phyloP scores from a whole-genome alignment of 2,329 filamentous ascomycete species.

The Colletotrichum somersetense region DNA sequence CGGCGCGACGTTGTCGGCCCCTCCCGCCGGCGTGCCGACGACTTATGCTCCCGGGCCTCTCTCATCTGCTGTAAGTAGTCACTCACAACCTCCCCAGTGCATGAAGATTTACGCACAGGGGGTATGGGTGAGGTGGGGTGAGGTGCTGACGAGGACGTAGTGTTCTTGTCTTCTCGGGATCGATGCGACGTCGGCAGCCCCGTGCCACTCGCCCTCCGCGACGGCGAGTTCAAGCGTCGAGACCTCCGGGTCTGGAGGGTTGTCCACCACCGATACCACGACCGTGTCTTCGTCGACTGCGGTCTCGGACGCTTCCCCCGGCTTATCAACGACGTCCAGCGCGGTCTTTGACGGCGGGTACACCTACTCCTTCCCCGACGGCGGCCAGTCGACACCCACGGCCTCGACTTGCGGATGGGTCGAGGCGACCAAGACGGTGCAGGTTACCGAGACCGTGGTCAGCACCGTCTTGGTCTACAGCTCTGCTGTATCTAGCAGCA shows the following conservation, averaged over 20 bases:
- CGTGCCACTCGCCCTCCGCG: not conserved
- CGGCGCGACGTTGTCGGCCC: not conserved
- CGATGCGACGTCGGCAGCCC: not conserved
- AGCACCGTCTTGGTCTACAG: conserved; percentile 18
- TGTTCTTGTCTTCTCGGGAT: conserved; percentile 35
- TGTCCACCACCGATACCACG: too few species aligned
- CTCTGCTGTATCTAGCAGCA: not conserved
- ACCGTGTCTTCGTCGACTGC: not conserved
- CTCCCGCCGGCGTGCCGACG: conserved; percentile 17
- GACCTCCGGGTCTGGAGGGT: not conserved
- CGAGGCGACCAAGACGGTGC: conserved; percentile 15
- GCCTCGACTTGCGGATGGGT: conserved; percentile 1
- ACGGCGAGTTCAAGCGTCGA: not conserved
- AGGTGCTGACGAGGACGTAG: conserved; percentile 13
- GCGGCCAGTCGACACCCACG: not conserved
- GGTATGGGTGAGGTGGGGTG: not conserved
- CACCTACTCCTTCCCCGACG: conserved; percentile 15
- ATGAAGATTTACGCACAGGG: not conserved
- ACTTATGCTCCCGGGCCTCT: conserved; percentile 10
- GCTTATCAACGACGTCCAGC: not conserved
- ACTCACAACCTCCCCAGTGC: too few species aligned
- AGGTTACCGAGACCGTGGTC: conserved; percentile 30
- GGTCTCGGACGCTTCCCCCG: not conserved
- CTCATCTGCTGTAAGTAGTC: conserved; percentile 32
- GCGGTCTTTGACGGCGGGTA: conserved; percentile 11